Percentiles rank a stretch among this genome's conserved stretches.
These are phyloP conservation scores for Dictyostelium firmibasis DNA, from an alignment of 78 protist genomes.

Conservation along the genomic window DNA sequence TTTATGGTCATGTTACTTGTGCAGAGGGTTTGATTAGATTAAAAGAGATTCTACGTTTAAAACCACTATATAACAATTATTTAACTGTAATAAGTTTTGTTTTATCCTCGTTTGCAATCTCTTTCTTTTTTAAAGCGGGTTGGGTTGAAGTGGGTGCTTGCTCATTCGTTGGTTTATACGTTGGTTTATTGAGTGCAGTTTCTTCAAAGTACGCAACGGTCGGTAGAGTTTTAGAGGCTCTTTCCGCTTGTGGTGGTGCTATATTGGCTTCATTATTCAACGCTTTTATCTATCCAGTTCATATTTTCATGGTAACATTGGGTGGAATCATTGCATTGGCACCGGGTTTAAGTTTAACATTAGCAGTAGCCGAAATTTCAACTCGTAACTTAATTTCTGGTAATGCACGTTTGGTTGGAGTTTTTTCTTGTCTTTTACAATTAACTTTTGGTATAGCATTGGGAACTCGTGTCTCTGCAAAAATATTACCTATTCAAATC, in stretches of 20 bases:
- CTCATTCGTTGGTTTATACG: constrained; percentile 59
- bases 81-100: constrained; percentile 50
- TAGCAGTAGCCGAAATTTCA: constrained; percentile 50
- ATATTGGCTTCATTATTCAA: constrained; percentile 47
- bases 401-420: constrained; percentile 68
- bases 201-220: constrained; percentile 42
- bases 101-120: constrained; percentile 43
- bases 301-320: constrained; percentile 31
- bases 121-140: constrained; percentile 46
- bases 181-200: constrained; percentile 31
- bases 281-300: constrained; percentile 48
- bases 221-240: constrained; percentile 66
- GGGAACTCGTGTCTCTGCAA: constrained; percentile 37
- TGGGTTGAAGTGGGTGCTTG: constrained; percentile 72
- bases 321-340: constrained; percentile 76
- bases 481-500: constrained; percentile 24
- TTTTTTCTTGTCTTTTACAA: constrained; percentile 58
- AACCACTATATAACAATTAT: constrained; percentile 41
- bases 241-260: constrained; percentile 72
- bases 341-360: constrained; percentile 64
- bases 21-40: constrained; percentile 23
- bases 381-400: constrained; percentile 60
- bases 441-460: constrained; percentile 70
- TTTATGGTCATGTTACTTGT: constrained; percentile 49
- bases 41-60: background rate